Percentiles rank a stretch among this genome's conserved stretches.
Evolutionary conservation across 257 asterid species (phyloP).

Genomic region (Phtheirospermum japonicum): DNA sequence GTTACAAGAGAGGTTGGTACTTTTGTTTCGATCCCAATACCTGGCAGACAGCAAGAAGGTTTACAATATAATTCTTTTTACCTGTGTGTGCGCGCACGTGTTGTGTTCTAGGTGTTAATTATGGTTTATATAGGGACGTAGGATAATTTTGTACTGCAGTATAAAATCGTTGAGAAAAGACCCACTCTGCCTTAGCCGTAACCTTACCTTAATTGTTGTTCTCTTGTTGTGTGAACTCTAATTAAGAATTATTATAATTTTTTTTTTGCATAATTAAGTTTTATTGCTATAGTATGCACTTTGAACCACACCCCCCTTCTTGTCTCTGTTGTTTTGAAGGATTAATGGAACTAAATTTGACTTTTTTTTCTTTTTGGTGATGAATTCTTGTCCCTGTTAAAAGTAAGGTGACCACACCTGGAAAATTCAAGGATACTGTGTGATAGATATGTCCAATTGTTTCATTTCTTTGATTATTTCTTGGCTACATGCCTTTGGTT

Average conservation of each 20-base stretch:
- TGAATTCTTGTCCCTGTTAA: background rate
- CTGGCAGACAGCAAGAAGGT: constrained; percentile 80
- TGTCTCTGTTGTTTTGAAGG: constrained; percentile 6
- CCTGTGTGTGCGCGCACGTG: background rate
- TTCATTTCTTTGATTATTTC: too few species aligned
- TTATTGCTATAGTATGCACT: constrained; percentile 26
- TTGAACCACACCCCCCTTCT: constrained; percentile 28
- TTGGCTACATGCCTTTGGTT: too few species aligned
- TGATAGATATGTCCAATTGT: too few species aligned
- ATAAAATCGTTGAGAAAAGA: constrained; percentile 67
- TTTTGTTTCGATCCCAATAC: constrained; percentile 68
- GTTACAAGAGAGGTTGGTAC: constrained; percentile 70
- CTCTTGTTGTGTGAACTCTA: constrained; percentile 7
- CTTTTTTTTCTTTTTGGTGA: background rate
- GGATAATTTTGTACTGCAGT: constrained; percentile 73
- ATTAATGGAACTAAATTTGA: constrained; percentile 22
- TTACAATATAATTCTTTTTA: constrained; percentile 19
- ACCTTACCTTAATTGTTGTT: background rate
- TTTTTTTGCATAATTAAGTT: constrained; percentile 9
- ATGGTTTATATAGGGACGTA: constrained; percentile 31
- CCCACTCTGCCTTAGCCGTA: constrained; percentile 44
- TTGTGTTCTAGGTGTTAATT: background rate
- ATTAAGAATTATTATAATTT: constrained; percentile 10
- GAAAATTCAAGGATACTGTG: too few species aligned
- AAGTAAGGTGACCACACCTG: too few species aligned